These are phyloP conservation scores for Hypholoma sublateritium DNA, from an alignment of 768 basidiomycete species.

Conservation along the genomic window DNA sequence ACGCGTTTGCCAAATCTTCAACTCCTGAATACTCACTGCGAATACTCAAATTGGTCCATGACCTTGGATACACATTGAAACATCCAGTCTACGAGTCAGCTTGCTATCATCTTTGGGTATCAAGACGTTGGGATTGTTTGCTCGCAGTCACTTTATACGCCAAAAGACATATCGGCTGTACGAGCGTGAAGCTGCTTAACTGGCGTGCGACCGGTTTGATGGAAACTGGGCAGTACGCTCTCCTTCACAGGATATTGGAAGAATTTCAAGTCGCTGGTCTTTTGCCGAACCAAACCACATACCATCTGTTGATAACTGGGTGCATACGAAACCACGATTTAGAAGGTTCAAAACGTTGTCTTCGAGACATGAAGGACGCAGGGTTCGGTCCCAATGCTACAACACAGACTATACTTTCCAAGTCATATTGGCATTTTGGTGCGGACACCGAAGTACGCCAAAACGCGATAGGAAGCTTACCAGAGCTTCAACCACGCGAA, in stretches of 20 bases:
- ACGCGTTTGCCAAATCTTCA: constrained; percentile 30
- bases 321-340: constrained; percentile 71
- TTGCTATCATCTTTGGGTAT: constrained; percentile 46
- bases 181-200: constrained; percentile 61
- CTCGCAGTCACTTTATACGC: constrained; percentile 49
- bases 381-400: constrained; percentile 53
- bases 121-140: constrained; percentile 50
- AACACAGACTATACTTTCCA: constrained; percentile 61
- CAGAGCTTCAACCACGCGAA: constrained; percentile 33
- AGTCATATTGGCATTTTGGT: constrained; percentile 60
- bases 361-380: constrained; percentile 57
- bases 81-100: constrained; percentile 60
- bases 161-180: constrained; percentile 44
- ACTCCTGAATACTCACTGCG: constrained; percentile 41
- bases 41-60: constrained; percentile 46
- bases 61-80: constrained; percentile 48
- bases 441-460: constrained; percentile 52
- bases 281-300: constrained; percentile 60
- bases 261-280: constrained; percentile 49
- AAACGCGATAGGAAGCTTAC: constrained; percentile 48
- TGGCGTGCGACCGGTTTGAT: constrained; percentile 66
- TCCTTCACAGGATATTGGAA: constrained; percentile 43
- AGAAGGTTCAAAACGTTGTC: constrained; percentile 46
- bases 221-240: constrained; percentile 49
- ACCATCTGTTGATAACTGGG: constrained; percentile 65